phyloP scores from a whole-genome alignment of 2,329 filamentous ascomycete genomes.

The Gnomoniopsis sp. region DNA sequence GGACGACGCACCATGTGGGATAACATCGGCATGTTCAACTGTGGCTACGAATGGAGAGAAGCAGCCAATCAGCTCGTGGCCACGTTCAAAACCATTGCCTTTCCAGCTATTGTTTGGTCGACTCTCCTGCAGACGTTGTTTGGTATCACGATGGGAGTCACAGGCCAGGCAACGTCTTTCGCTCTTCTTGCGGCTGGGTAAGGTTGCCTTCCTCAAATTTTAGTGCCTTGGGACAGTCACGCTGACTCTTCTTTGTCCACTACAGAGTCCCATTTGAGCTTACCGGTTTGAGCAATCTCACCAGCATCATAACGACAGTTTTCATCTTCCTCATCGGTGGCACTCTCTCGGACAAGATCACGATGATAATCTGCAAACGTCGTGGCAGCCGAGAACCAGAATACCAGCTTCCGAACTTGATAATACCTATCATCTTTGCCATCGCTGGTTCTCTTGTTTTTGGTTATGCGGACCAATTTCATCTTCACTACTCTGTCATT shows the following conservation, averaged over 20 bases:
- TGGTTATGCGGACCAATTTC: neutral
- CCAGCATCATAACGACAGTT: neutral
- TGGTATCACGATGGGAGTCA: constrained; percentile 25
- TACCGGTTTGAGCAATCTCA: neutral
- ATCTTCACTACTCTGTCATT: neutral
- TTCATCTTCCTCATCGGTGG: constrained; percentile 2
- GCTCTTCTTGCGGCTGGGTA: constrained; percentile 24
- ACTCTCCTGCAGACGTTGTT: constrained; percentile 28
- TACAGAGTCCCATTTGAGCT: neutral
- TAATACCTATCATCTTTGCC: neutral
- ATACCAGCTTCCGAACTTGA: neutral
- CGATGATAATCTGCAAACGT: constrained; percentile 8
- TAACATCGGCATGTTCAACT: constrained; percentile 29
- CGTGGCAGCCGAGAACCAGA: constrained; percentile 1
- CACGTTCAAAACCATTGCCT: constrained; percentile 27
- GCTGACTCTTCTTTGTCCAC: neutral
- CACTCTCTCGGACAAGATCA: neutral
- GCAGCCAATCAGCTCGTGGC: constrained; percentile 24
- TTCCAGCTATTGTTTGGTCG: constrained; percentile 31
- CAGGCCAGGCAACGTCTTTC: constrained; percentile 23
- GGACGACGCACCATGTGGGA: constrained; percentile 25
- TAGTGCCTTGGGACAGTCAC: too few relatives aligned
- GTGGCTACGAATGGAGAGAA: constrained; percentile 24
- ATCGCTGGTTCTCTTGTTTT: neutral
- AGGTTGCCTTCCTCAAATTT: too few relatives aligned